Conservation (phyloP, 108 stramenopile genomes). For the Nitzschia palea region DNA sequence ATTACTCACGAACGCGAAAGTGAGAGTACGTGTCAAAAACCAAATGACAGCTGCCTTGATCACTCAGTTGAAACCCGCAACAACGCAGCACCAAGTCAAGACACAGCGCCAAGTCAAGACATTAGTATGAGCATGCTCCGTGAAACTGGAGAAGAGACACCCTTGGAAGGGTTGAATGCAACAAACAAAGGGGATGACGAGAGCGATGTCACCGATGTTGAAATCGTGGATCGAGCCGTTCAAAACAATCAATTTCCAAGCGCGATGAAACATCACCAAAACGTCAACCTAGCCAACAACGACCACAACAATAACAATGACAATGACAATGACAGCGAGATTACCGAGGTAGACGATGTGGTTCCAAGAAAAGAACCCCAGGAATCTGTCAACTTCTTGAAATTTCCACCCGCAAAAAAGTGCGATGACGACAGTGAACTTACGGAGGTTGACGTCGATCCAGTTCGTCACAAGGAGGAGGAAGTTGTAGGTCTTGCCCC, state of each 20-base stretch:
- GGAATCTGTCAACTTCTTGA: neutral
- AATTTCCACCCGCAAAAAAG: neutral
- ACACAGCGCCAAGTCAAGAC: conserved; percentile 11
- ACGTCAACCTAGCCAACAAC: too few species aligned
- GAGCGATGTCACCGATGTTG: neutral
- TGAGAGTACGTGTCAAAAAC: neutral
- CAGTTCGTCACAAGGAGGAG: neutral
- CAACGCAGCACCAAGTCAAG: neutral
- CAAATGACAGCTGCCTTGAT: neutral
- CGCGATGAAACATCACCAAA: too few species aligned
- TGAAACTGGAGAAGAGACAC: conserved; percentile 8
- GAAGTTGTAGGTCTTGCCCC: too few species aligned
- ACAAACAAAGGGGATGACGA: neutral
- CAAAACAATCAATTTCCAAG: neutral
- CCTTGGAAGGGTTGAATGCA: neutral
- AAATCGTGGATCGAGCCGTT: too few species aligned
- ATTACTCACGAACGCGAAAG: too few species aligned
- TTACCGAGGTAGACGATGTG: neutral
- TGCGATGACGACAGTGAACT: neutral
- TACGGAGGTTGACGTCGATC: neutral
- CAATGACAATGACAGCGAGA: conserved; percentile 11
- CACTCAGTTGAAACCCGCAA: neutral
- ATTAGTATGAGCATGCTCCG: conserved; percentile 9
- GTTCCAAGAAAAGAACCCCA: neutral
- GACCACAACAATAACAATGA: neutral